phyloP scores from a whole-genome alignment of 257 asterid species.

The Penstemon davidsonii region DNA sequence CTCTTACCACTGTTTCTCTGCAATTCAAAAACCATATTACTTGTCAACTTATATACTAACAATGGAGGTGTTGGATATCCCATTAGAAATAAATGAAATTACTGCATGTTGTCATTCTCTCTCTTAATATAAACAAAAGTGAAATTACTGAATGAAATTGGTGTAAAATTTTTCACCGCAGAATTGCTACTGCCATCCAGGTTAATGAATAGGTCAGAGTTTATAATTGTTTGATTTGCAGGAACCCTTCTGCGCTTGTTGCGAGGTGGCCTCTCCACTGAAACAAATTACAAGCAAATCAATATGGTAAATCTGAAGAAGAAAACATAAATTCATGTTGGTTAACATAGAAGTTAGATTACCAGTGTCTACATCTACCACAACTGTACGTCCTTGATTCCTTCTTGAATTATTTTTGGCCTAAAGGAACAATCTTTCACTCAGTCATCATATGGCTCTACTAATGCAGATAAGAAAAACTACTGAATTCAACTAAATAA shows the following conservation, averaged over 20 bases:
- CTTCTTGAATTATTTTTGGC: constrained; percentile 69
- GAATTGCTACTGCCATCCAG: constrained; percentile 62
- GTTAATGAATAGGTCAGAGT: constrained; percentile 54
- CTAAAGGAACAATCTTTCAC: constrained; percentile 40
- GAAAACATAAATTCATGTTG: background rate
- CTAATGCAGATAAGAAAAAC: background rate
- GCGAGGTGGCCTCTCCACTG: constrained; percentile 59
- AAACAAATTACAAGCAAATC: constrained; percentile 26
- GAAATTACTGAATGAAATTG: too few relatives aligned
- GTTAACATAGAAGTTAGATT: background rate
- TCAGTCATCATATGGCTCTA: constrained; percentile 18
- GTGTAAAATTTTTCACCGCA: constrained; percentile 36
- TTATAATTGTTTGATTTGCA: constrained; percentile 46
- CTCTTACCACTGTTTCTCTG: constrained; percentile 40
- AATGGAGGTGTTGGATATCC: too few relatives aligned
- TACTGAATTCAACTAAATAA: background rate
- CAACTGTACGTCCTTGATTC: constrained; percentile 47
- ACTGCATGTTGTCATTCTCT: too few relatives aligned
- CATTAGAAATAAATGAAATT: too few relatives aligned
- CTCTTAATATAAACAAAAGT: too few relatives aligned
- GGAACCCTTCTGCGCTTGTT: constrained; percentile 57
- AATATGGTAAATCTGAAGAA: constrained; percentile 10
- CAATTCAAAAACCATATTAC: constrained; percentile 15
- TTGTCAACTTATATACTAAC: background rate
- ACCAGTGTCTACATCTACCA: constrained; percentile 88